phyloP scores from a whole-genome alignment of 1,284 basidiomycete species.

The Papiliotrema fonsecae region DNA sequence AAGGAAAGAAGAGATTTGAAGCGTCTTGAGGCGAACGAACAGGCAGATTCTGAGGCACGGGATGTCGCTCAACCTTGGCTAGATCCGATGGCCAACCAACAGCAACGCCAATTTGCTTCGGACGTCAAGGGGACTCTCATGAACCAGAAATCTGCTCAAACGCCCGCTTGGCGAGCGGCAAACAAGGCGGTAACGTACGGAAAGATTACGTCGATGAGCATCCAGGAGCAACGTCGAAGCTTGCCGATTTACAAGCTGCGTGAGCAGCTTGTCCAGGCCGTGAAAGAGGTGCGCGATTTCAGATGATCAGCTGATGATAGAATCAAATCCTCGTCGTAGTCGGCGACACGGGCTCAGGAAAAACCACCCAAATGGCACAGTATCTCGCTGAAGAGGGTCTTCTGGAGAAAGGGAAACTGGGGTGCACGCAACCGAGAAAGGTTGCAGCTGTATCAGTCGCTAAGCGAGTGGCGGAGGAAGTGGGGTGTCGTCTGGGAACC shows the following conservation, averaged over 20 bases:
- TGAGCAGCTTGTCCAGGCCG: conserved; percentile 85
- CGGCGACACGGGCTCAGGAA: conserved; percentile 89
- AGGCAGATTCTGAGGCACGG: conserved; percentile 86
- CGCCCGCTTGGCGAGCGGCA: conserved; percentile 88
- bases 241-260: conserved; percentile 94
- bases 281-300: conserved; percentile 64
- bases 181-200: conserved; percentile 96
- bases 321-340: conserved; percentile 93
- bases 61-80: conserved; percentile 96
- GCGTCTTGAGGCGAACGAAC: conserved; percentile 90
- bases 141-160: conserved; percentile 68
- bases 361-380: conserved; percentile 92
- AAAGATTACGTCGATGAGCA: conserved; percentile 81
- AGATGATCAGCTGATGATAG: conserved; percentile 47
- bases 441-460: conserved; percentile 99
- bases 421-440: conserved; percentile 96
- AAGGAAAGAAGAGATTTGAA: conserved; percentile 92
- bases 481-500: conserved; percentile 91
- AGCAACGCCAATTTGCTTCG: conserved; percentile 86
- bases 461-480: conserved; percentile 96
- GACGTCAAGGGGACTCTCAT: conserved; percentile 79
- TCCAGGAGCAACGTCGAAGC: conserved; percentile 86
- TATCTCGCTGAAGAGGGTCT: conserved; percentile 86
- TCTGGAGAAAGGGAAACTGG: conserved; percentile 81
- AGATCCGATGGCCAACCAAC: conserved; percentile 90